Percentiles rank a stretch among this genome's conserved stretches.
These are phyloP conservation scores for Alternaria alternata DNA, from an alignment of 2,329 filamentous ascomycete species.

Conservation along the genomic window DNA sequence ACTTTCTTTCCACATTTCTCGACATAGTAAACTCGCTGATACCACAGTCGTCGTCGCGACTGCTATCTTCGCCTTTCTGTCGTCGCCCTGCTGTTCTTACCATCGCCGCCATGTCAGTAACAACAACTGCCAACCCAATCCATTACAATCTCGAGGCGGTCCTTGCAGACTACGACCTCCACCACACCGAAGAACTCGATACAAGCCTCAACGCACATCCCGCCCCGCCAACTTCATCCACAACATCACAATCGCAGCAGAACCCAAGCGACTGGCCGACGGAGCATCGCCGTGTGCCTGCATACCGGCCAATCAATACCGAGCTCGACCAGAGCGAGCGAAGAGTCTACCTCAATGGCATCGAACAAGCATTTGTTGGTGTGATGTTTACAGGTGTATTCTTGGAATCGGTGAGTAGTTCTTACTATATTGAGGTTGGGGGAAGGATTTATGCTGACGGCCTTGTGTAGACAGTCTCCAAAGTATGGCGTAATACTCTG, in stretches of 20 bases:
- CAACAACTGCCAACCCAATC: constrained; percentile 53
- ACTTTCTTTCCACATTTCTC: not conserved
- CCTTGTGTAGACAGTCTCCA: constrained; percentile 48
- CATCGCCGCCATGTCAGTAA: constrained; percentile 52
- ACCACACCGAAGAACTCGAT: constrained; percentile 49
- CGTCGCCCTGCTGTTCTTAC: not conserved
- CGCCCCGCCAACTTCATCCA: constrained; percentile 28
- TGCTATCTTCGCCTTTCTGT: not conserved
- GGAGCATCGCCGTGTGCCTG: constrained; percentile 58
- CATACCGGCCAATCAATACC: constrained; percentile 57
- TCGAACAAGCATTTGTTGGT: constrained; percentile 58
- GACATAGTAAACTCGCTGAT: not conserved
- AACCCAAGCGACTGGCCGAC: constrained; percentile 55
- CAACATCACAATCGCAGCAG: constrained; percentile 23
- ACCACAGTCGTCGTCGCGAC: not conserved
- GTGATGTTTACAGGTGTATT: constrained; percentile 61
- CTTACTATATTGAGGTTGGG: not conserved
- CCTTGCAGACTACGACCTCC: constrained; percentile 59
- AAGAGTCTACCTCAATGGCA: constrained; percentile 54
- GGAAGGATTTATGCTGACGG: constrained; percentile 4
- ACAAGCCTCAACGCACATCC: constrained; percentile 39
- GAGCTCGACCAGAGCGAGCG: constrained; percentile 54
- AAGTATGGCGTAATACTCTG: constrained; percentile 61
- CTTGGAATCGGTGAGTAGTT: constrained; percentile 53
- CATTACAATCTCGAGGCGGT: constrained; percentile 48